Conservation (phyloP, 768 basidiomycete genomes). For the Kwoniella newhampshirensis region DNA sequence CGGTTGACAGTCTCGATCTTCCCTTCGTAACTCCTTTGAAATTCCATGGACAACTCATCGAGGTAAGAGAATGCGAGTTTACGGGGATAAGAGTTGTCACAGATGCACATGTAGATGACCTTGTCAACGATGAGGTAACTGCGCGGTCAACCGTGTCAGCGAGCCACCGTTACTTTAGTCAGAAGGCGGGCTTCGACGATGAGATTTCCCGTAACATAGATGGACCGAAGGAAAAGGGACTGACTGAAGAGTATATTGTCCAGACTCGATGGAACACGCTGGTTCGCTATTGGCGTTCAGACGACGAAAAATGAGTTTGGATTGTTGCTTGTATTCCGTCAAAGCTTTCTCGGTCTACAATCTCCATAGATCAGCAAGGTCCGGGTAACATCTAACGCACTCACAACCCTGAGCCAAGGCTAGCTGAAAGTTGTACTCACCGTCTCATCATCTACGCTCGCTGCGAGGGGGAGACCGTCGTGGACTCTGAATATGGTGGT, state of each 20-base stretch:
- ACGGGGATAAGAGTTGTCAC: constrained; percentile 94
- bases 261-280: constrained; percentile 93
- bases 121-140: constrained; percentile 95
- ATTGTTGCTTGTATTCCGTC: constrained; percentile 97
- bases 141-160: constrained; percentile 3
- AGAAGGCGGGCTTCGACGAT: background rate
- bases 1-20: constrained; percentile 89
- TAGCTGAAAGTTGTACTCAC: constrained; percentile 56
- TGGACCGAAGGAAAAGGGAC: constrained; percentile 51
- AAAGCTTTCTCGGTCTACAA: constrained; percentile 86
- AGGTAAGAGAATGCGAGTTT: constrained; percentile 97
- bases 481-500: constrained; percentile 52
- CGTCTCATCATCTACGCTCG: constrained; percentile 96
- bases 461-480: constrained; percentile 74
- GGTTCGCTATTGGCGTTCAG: constrained; percentile 93
- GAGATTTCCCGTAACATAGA: background rate
- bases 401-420: constrained; percentile 3
- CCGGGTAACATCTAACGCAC: background rate
- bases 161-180: background rate
- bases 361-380: background rate
- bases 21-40: constrained; percentile 83
- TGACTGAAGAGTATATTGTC: constrained; percentile 91
- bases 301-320: constrained; percentile 92
- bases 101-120: constrained; percentile 91
- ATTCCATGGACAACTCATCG: constrained; percentile 95